Conservation (phyloP, 768 basidiomycete genomes). For the Mycena galopus region DNA sequence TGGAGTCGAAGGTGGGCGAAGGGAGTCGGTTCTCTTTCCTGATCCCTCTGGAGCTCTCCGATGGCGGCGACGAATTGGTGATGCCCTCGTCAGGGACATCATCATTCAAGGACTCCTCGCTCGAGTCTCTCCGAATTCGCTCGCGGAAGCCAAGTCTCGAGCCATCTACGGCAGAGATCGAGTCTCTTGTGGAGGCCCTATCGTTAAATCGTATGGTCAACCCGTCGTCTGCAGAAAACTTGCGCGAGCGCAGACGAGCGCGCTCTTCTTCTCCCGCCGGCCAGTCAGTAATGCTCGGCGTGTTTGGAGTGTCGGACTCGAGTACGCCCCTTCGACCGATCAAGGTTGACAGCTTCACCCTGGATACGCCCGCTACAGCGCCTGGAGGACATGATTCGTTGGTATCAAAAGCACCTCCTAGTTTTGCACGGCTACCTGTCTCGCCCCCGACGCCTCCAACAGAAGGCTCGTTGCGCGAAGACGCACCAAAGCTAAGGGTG, state of each 20-base stretch:
- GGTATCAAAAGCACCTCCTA: neutral
- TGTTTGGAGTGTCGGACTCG: slow-evolving; percentile 44
- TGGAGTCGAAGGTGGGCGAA: slow-evolving; percentile 73
- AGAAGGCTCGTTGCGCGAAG: neutral
- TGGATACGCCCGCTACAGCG: slow-evolving; percentile 33
- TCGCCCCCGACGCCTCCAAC: slow-evolving; percentile 1
- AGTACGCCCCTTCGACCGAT: slow-evolving; percentile 50
- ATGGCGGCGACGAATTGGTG: slow-evolving; percentile 34
- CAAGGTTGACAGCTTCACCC: slow-evolving; percentile 47
- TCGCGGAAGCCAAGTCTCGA: slow-evolving; percentile 44
- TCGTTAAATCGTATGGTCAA: slow-evolving; percentile 50
- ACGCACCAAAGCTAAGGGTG: slow-evolving; percentile 55
- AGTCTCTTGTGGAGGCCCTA: slow-evolving; percentile 64
- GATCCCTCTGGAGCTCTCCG: slow-evolving; percentile 68
- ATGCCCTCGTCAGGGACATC: slow-evolving; percentile 40
- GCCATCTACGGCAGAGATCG: slow-evolving; percentile 51
- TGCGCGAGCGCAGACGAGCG: neutral
- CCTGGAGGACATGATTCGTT: neutral
- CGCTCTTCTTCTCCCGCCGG: slow-evolving; percentile 20
- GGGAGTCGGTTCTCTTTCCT: slow-evolving; percentile 83
- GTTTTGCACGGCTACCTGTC: neutral
- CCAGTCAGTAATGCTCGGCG: too few species aligned
- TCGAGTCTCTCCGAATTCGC: slow-evolving; percentile 31
- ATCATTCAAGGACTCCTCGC: slow-evolving; percentile 40
- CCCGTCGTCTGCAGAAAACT: slow-evolving; percentile 21